Evolutionary conservation across 2,329 filamentous ascomycete genomes (phyloP), one percentile per base, ranked within the genome.

Genomic region (Stagonosporopsis cucurbitacearum): DNA sequence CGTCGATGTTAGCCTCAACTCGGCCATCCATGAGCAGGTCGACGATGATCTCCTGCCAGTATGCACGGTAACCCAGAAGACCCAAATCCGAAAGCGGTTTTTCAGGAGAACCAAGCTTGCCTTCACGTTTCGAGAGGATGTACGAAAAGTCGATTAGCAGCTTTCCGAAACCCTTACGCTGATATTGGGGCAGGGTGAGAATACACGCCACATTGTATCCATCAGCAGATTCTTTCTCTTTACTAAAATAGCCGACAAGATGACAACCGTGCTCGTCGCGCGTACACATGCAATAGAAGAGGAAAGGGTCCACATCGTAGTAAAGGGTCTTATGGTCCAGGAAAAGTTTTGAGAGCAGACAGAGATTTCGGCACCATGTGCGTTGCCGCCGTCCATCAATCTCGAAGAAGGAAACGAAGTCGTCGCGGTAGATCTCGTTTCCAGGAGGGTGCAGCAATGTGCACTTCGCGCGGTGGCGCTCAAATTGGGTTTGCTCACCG

Each of bases 191-290:
- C 3, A 99, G 82, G 0, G 95, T 99, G 56, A 99, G 81, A 73
- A 99, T 99, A 84, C 96, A 99, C 4, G 95, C 96, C 28, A 99
- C 89, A 72, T 99, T 99, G 83, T 98, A 99, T 26, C 91, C 92
- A 68, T 99, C 96, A 0, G 92, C 92, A 35, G 90, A 94, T 76
- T 99, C 95, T 67, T 99, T 99, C 76, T 99, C 95, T 74, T 99
- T 99, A 52, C 91, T 96, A 76, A 99, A 99, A 73, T 97, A 99
- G n/a, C 95, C 95, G n/a, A 99, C 91, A 45, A 99, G 85, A 71
- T 98, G 95, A 68, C 90, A 95, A 13, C 95, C 95, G 67, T 92
- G 88, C 45, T 96, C 92, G 62, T 93, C 91, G 64, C 90, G 87
- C 36, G 88, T 89, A 23, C 91, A 91, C 94, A 99, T 97, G 75